Conservation (phyloP, 1,284 basidiomycete species). For the Ustilago esculenta region DNA sequence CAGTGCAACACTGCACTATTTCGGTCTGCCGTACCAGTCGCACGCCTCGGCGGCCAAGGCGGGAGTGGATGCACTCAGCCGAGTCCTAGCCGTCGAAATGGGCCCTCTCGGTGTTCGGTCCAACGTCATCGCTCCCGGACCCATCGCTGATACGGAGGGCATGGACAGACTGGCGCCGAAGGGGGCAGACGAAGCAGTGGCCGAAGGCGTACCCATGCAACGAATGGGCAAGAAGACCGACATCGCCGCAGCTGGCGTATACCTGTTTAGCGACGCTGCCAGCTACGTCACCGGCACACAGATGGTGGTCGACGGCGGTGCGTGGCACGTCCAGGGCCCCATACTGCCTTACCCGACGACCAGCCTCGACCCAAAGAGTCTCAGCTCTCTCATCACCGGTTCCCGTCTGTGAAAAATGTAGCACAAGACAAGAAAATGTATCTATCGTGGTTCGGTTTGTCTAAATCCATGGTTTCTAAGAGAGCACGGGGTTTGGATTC, state of each 20-base stretch:
- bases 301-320: constrained; percentile 57
- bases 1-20: constrained; percentile 88
- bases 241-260: constrained; percentile 81
- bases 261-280: constrained; percentile 88
- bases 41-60: constrained; percentile 96
- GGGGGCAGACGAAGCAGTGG: constrained; percentile 63
- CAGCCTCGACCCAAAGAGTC: constrained; percentile 50
- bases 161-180: constrained; percentile 76
- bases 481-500: too few relatives aligned
- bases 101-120: constrained; percentile 91
- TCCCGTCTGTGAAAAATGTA: constrained; percentile 31
- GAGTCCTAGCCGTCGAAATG: constrained; percentile 89
- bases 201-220: constrained; percentile 57
- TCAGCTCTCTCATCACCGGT: constrained; percentile 51
- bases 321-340: constrained; percentile 53
- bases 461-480: too few relatives aligned
- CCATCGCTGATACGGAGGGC: constrained; percentile 86
- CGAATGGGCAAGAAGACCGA: constrained; percentile 71
- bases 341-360: constrained; percentile 63
- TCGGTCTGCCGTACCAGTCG: constrained; percentile 86
- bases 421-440: too few relatives aligned
- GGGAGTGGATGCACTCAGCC: constrained; percentile 85
- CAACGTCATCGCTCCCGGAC: constrained; percentile 88
- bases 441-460: too few relatives aligned
- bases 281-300: constrained; percentile 77